Percentiles rank a stretch among this genome's conserved stretches.
Conservation (phyloP, 768 basidiomycete species). For the Asterophora lycoperdoides region DNA sequence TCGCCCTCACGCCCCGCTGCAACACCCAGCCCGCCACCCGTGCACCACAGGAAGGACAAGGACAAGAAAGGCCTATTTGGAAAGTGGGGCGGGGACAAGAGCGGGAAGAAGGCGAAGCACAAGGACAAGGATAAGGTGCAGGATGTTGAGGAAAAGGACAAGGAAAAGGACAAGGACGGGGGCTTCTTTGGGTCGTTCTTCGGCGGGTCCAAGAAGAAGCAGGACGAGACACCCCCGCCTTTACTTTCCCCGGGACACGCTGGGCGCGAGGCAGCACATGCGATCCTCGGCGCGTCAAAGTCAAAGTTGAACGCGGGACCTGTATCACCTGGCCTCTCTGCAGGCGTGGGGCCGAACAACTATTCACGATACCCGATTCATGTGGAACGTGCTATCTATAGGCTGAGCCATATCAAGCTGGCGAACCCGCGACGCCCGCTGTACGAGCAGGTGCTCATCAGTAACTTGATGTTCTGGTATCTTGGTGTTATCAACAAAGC, state of each 20-base stretch:
- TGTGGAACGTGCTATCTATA: constrained; percentile 96
- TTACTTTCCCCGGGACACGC: constrained; percentile 35
- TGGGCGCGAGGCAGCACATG: constrained; percentile 83
- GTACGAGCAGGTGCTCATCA: constrained; percentile 94
- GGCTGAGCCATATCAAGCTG: constrained; percentile 96
- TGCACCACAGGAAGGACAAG: constrained; percentile 58
- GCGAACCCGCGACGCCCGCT: constrained; percentile 95
- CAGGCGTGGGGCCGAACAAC: constrained; percentile 39
- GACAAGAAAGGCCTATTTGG: constrained; percentile 67
- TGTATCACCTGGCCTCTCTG: constrained; percentile 51
- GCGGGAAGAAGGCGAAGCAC: constrained; percentile 44
- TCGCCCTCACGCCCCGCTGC: constrained; percentile 28
- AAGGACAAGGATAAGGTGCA: constrained; percentile 15
- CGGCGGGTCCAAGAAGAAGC: constrained; percentile 76
- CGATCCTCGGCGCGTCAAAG: constrained; percentile 80
- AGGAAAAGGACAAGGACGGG: constrained; percentile 67
- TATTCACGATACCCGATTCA: constrained; percentile 93
- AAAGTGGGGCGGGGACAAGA: constrained; percentile 68
- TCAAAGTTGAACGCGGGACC: constrained; percentile 55
- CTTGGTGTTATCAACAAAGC: constrained; percentile 96
- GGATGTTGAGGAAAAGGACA: constrained; percentile 37
- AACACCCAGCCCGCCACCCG: constrained; percentile 25
- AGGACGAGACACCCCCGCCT: constrained; percentile 49
- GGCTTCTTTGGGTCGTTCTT: constrained; percentile 93
- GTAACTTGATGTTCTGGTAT: constrained; percentile 99